phyloP scores from a whole-genome alignment of 169 alveolate genomes.

The Cryptosporidium felis region DNA sequence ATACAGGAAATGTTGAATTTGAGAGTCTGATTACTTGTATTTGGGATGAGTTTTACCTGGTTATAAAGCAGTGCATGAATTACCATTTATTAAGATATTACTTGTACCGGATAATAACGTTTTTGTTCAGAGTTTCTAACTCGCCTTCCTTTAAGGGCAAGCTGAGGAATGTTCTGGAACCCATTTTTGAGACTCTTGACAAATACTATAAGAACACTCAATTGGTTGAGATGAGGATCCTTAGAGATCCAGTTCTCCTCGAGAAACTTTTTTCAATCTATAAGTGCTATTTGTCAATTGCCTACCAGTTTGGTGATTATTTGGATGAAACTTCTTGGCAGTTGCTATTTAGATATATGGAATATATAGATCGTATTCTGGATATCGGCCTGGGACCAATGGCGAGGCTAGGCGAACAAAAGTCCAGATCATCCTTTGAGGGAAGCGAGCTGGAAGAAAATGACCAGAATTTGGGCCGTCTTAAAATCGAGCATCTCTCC shows the following conservation, averaged over 20 bases:
- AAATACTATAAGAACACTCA: conserved; percentile 17
- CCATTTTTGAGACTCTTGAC: background rate
- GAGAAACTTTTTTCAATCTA: conserved; percentile 44
- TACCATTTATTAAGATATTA: conserved; percentile 29
- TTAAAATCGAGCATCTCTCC: background rate
- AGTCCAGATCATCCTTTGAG: background rate
- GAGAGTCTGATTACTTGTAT: background rate
- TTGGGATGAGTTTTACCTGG: conserved; percentile 30
- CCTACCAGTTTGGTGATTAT: conserved; percentile 26
- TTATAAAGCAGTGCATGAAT: conserved; percentile 37
- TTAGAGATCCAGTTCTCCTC: background rate
- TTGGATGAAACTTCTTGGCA: conserved; percentile 40
- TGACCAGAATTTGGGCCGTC: background rate
- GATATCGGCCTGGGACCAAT: conserved; percentile 65
- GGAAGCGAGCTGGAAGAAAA: background rate
- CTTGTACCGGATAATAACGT: conserved; percentile 26
- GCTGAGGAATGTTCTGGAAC: conserved; percentile 3
- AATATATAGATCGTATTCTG: conserved; percentile 41
- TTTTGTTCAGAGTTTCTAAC: conserved; percentile 15
- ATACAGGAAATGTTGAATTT: background rate
- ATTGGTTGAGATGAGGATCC: background rate
- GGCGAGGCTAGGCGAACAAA: background rate
- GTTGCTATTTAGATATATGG: conserved; percentile 45
- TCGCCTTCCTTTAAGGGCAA: background rate
- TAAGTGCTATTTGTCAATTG: conserved; percentile 34